These are phyloP conservation scores for Pythium dissimile DNA, from an alignment of 352 stramenopile species.

Conservation along the genomic window DNA sequence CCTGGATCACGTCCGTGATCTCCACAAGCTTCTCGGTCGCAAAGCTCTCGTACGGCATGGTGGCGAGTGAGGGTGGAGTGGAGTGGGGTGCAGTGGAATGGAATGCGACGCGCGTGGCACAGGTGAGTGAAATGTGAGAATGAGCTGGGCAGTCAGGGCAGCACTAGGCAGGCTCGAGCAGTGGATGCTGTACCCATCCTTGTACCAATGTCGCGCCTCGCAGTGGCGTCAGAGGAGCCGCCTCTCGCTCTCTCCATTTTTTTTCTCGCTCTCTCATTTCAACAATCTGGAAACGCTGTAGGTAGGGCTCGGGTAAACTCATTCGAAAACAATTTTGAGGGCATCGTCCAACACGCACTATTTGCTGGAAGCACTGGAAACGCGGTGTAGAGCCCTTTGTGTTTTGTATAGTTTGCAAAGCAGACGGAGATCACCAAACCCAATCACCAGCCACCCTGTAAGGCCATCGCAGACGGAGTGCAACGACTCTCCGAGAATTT, in stretches of 20 bases:
- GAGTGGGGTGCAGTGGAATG: too few relatives aligned
- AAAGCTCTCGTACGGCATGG: conserved; percentile 81
- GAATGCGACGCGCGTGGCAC: neutral
- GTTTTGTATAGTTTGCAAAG: too few relatives aligned
- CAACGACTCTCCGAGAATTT: too few relatives aligned
- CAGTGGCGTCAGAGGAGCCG: conserved; percentile 22
- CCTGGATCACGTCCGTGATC: conserved; percentile 71
- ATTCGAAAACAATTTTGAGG: too few relatives aligned
- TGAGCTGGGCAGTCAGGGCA: conserved; percentile 10
- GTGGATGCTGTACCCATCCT: conserved; percentile 15
- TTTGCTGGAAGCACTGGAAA: too few relatives aligned
- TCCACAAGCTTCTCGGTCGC: conserved; percentile 54
- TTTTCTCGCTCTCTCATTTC: conserved; percentile 14
- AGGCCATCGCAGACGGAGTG: too few relatives aligned
- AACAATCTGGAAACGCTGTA: neutral
- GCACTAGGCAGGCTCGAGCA: neutral
- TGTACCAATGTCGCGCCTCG: conserved; percentile 17
- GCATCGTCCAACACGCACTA: too few relatives aligned
- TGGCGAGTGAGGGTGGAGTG: neutral
- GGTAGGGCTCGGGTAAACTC: conserved; percentile 7
- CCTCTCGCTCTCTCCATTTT: conserved; percentile 16
- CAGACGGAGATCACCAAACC: too few relatives aligned
- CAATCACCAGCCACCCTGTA: too few relatives aligned
- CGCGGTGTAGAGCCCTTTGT: too few relatives aligned
- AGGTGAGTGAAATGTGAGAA: conserved; percentile 7